Percentiles rank a stretch among this genome's conserved stretches.
Conservation (phyloP, 371 early-diverging fungal genomes). For the Syncephalastrum monosporum region DNA sequence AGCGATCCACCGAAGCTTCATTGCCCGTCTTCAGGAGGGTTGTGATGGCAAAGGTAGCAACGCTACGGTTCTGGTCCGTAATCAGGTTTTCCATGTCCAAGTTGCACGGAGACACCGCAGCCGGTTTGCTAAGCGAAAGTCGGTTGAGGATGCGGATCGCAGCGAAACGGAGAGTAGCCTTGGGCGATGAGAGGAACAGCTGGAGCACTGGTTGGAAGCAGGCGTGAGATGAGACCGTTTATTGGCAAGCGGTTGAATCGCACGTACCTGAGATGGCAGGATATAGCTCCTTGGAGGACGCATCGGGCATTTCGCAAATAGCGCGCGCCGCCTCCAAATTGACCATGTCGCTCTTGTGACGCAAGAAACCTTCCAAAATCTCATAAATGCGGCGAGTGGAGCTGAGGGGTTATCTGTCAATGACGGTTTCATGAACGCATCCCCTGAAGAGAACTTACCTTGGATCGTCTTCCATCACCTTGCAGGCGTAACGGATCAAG, state of each 20-base stretch:
- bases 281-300: constrained; percentile 82
- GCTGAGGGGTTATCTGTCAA: constrained; percentile 27
- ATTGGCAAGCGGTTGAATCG: neutral
- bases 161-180: constrained; percentile 92
- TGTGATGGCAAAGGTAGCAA: constrained; percentile 98
- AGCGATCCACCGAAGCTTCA: constrained; percentile 94
- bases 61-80: constrained; percentile 93
- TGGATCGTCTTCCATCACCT: constrained; percentile 91
- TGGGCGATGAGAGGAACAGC: constrained; percentile 89
- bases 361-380: constrained; percentile 85
- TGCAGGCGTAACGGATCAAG: constrained; percentile 90
- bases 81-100: constrained; percentile 97
- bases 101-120: constrained; percentile 92
- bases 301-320: constrained; percentile 86
- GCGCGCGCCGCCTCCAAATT: constrained; percentile 97
- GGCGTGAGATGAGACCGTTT: neutral
- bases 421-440: neutral
- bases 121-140: constrained; percentile 85
- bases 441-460: constrained; percentile 32
- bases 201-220: constrained; percentile 66
- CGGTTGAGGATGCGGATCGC: constrained; percentile 94
- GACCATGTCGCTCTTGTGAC: constrained; percentile 97
- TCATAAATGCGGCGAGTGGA: constrained; percentile 75
- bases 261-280: constrained; percentile 82
- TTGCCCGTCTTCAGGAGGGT: constrained; percentile 98